Percentiles rank a stretch among this genome's conserved stretches.
Evolutionary conservation across 2,329 filamentous ascomycete species (phyloP).

Genomic region (Chaetomiaceae sp.): DNA sequence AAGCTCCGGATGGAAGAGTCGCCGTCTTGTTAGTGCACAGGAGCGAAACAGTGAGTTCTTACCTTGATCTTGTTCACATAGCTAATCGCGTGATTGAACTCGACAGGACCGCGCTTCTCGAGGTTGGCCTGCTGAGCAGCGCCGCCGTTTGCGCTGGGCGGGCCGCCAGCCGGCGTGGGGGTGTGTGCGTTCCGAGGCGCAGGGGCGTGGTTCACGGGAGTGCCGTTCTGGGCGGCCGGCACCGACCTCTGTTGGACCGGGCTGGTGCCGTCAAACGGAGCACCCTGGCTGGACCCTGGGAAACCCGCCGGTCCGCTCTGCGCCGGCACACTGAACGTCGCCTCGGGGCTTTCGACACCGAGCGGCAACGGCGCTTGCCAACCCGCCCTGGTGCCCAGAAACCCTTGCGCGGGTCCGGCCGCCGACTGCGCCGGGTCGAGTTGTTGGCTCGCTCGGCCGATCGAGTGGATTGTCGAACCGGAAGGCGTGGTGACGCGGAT

Average conservation of each 20-base stretch:
- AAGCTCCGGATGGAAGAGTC: constrained; percentile 7
- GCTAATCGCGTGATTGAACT: constrained; percentile 98
- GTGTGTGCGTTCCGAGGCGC: constrained; percentile 51
- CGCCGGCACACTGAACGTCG: constrained; percentile 52
- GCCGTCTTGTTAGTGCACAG: too few relatives aligned
- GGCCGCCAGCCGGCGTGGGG: constrained; percentile 50
- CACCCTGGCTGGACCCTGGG: constrained; percentile 39
- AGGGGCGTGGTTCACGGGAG: constrained; percentile 37
- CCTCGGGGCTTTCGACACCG: constrained; percentile 57
- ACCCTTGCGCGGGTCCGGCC: constrained; percentile 34
- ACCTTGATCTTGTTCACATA: constrained; percentile 99
- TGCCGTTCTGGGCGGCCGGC: constrained; percentile 30
- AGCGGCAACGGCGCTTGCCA: constrained; percentile 53
- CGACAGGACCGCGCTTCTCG: constrained; percentile 88
- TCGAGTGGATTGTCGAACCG: constrained; percentile 91
- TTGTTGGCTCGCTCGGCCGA: constrained; percentile 51
- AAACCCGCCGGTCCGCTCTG: constrained; percentile 40
- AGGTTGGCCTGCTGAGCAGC: constrained; percentile 54
- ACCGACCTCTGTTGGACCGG: constrained; percentile 27
- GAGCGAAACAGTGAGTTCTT: constrained; percentile 28
- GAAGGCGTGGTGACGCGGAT: constrained; percentile 96
- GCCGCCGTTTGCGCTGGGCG: constrained; percentile 56
- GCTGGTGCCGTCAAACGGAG: constrained; percentile 28
- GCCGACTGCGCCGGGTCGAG: constrained; percentile 37
- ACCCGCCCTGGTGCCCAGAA: constrained; percentile 39